phyloP scores from a whole-genome alignment of 2,329 filamentous ascomycete species.

The Trichoderma koningiopsis region DNA sequence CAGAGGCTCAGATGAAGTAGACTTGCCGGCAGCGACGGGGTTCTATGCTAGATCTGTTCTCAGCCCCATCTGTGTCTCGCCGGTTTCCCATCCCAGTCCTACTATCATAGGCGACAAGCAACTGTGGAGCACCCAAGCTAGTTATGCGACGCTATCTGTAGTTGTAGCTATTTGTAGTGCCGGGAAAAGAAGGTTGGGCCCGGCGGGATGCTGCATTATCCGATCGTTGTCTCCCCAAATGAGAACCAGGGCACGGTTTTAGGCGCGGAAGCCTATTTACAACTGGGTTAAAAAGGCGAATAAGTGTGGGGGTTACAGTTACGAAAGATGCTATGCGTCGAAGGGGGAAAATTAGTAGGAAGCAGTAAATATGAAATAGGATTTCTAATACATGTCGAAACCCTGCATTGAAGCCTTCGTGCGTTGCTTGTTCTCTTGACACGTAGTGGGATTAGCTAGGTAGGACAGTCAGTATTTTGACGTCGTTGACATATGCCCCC shows the following conservation, averaged over 20 bases:
- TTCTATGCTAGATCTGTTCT: background rate
- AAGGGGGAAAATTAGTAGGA: too few relatives aligned
- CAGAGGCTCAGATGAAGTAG: background rate
- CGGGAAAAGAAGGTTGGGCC: background rate
- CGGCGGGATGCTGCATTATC: background rate
- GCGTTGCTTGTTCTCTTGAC: background rate
- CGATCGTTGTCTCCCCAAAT: background rate
- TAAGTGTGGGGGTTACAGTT: background rate
- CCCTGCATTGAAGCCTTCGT: background rate
- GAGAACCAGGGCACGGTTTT: background rate
- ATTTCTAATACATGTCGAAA: background rate
- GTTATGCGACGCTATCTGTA: background rate
- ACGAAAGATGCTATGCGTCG: background rate
- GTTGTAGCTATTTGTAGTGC: background rate
- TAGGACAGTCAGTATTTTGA: background rate
- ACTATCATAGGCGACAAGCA: background rate
- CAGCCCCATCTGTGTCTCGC: background rate
- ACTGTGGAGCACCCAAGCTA: too few relatives aligned
- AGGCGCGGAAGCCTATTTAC: background rate
- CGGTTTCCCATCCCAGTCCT: background rate
- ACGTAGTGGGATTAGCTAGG: background rate
- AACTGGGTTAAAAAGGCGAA: background rate
- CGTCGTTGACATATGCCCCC: background rate
- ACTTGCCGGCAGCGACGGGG: background rate
- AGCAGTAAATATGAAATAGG: background rate